Conservation (phyloP, 345 rosid genomes). For the Eutrema yunnanense region DNA sequence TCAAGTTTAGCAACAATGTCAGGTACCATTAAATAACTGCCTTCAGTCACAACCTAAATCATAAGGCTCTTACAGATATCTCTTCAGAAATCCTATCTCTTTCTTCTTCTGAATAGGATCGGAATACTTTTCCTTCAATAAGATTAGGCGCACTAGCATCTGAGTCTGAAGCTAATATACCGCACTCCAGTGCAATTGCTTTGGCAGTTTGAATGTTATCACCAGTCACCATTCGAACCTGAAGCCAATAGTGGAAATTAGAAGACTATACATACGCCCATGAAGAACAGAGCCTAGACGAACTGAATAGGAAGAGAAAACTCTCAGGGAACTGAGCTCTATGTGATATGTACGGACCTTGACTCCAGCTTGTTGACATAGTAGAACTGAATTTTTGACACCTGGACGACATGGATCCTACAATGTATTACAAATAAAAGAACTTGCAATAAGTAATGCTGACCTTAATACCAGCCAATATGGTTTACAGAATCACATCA, state of each 20-base stretch:
- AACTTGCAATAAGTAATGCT: not conserved
- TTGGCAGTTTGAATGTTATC: constrained; percentile 93
- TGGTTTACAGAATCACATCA: not conserved
- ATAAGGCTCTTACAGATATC: constrained; percentile 53
- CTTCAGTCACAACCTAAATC: constrained; percentile 7
- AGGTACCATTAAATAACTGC: not conserved
- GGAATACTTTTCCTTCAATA: constrained; percentile 84
- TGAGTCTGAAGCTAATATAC: constrained; percentile 57
- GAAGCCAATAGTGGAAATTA: not conserved
- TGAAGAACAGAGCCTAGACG: constrained; percentile 3
- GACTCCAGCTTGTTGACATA: constrained; percentile 87
- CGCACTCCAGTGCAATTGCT: constrained; percentile 96
- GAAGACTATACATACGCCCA: not conserved
- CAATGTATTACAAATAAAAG: constrained; percentile 19
- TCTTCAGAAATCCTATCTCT: constrained; percentile 75
- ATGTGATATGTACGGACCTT: constrained; percentile 52
- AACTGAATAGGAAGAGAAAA: not conserved
- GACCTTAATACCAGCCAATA: not conserved
- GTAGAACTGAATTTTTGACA: constrained; percentile 63
- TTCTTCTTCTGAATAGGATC: constrained; percentile 54
- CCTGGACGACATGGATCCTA: constrained; percentile 97
- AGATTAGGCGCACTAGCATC: constrained; percentile 60
- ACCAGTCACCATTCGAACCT: constrained; percentile 99
- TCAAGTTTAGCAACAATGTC: constrained; percentile 9
- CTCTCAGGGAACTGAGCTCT: too few species aligned